Base-by-base conservation (phyloP, 306 rosid species). In the Clitoria ternatea region DNA sequence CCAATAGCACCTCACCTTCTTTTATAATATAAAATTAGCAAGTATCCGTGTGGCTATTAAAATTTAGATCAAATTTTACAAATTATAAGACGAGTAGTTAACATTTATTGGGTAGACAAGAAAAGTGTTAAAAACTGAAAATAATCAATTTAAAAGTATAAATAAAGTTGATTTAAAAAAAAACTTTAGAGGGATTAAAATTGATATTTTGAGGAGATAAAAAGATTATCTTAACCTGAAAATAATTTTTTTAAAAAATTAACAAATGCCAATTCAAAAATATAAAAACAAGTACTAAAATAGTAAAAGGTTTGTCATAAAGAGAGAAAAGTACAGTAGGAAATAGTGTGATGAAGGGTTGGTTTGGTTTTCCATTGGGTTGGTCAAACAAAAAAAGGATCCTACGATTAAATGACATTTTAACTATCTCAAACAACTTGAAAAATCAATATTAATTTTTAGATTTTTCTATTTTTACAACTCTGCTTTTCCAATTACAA, bases 1-100 rank as follows among this genome's bases (percentile, higher is more conserved):
- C 42, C 74, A 23, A 8, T 17, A 13, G 49, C 67, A 81, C 55
- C 44, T 29, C 54, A 76, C 55, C 29, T 36, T 65, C 65, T 20
- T 36, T 55, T 19, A 3, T 8, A 49, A 18, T 30, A 30, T 49
- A 26, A 10, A 26, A 53, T 12, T 53, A 53, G 2, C 61, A 2
- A 52, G 8, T 23, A 53, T 24, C 13, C 3, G 8, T 5, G 17
- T 17, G 15, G 10, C 18, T 53, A 6, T 53, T n/a, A n/a, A n/a
- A 53, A 53, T 5, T 5, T 24, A 11, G 0, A 54, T n/a, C n/a
- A n/a, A n/a, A n/a, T n/a, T n/a, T n/a, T n/a, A n/a, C n/a, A n/a
- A n/a, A n/a, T n/a, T n/a, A n/a, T n/a, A n/a, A n/a, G n/a, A n/a
- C n/a, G n/a, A 9, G 43, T 37, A 9, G 11, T 37, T 37, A 37